These are phyloP conservation scores for Chaetomium fimeti DNA, from an alignment of 495 filamentous ascomycete genomes.

Conservation along the genomic window DNA sequence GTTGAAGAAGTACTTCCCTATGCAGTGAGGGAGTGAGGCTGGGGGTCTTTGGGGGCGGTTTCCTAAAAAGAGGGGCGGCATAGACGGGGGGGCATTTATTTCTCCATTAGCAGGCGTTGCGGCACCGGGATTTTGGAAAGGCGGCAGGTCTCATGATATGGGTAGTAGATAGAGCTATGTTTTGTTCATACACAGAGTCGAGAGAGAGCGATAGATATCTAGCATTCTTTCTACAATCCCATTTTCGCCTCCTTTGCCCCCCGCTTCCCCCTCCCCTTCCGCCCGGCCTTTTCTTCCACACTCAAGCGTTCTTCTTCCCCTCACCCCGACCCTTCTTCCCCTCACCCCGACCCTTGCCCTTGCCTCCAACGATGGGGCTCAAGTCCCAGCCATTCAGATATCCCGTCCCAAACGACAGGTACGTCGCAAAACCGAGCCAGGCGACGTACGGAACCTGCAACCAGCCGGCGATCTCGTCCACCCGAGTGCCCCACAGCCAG, in stretches of 20 bases:
- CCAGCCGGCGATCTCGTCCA: slow-evolving; percentile 71
- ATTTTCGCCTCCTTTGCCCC: neutral
- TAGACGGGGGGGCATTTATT: slow-evolving; percentile 14
- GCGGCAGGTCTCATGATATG: neutral
- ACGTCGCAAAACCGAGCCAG: slow-evolving; percentile 84
- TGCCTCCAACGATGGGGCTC: slow-evolving; percentile 16
- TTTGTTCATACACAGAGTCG: neutral
- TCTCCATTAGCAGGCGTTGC: slow-evolving; percentile 15
- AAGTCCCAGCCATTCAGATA: slow-evolving; percentile 73
- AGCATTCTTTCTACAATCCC: neutral
- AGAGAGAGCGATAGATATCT: neutral
- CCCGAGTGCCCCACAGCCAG: slow-evolving; percentile 64
- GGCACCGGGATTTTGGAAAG: slow-evolving; percentile 2
- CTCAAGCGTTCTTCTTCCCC: neutral
- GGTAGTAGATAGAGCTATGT: neutral
- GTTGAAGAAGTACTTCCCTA: slow-evolving; percentile 63
- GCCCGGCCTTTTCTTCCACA: neutral
- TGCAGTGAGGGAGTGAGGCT: slow-evolving; percentile 31
- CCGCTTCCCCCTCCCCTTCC: neutral
- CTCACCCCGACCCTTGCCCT: slow-evolving; percentile 1
- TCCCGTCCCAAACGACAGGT: slow-evolving; percentile 68
- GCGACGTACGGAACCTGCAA: slow-evolving; percentile 71
- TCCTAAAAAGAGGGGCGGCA: neutral
- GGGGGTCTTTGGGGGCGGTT: neutral
- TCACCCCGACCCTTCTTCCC: slow-evolving; percentile 13